Base-by-base conservation (phyloP, 2,329 filamentous ascomycete species). In the Ascochyta viciae-villosae region DNA sequence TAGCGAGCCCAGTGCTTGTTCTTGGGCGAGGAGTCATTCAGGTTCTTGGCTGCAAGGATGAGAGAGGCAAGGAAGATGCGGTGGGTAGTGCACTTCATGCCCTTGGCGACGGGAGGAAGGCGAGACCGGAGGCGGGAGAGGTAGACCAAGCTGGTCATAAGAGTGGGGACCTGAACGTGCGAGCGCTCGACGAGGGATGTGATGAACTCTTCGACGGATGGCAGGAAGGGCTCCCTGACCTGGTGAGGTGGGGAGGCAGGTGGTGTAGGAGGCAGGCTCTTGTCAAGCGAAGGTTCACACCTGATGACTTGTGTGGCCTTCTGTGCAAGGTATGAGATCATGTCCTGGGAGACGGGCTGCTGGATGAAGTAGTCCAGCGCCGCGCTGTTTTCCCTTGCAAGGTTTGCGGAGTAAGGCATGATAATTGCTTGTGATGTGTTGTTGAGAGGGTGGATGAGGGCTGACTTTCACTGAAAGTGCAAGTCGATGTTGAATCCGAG, bases 1-100 rank as follows among this genome's bases (percentile, higher is more conserved):
- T 98, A 99, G 70, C 88, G 89, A 63, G 95, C 93, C 95, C 95
- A 99, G 84, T 99, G 95, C 87, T 98, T 98, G 86, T 99, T 99
- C 88, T 98, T 98, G 61, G 95, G 95, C 12, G 92, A 97, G 59
- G 92, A 96, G 83, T 98, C 95, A 77, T 99, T 98, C 67, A 98
- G 85, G 77, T 97, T 97, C 87, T 99, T 99, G 68, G 95, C 94
- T 1, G 95, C 88, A 45, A 89, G 81, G 72, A 95, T 95, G 64
- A 94, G 87, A 15, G 90, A 83, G 38, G 91, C 94, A 44, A 99
- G 85, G 81, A 99, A 98, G 83, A 99, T 98, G 70, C 95, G 90
- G 82, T 99, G 95, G 42, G 94, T 92, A 23, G 95, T 98, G 83
- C 95, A 98, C 68, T 90, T 89, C 80, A 98, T 91, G 63, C 95